phyloP scores from a whole-genome alignment of 305 asterid species.

The Salvia sclarea region DNA sequence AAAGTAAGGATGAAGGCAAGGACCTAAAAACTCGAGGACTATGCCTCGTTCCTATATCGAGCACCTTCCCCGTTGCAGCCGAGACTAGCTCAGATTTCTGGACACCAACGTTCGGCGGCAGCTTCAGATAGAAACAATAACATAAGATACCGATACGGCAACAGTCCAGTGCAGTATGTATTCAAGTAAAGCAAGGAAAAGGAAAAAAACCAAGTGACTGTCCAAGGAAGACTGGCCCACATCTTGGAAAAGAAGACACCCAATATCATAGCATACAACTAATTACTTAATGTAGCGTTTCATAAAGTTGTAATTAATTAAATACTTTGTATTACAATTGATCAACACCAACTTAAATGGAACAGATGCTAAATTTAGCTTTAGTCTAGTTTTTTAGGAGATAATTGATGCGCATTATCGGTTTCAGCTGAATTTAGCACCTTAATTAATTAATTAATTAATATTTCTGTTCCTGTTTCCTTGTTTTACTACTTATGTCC shows the following conservation, averaged over 20 bases:
- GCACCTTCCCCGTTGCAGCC: slow-evolving; percentile 72
- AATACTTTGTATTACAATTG: slow-evolving; percentile 24
- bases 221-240: slow-evolving; percentile 62
- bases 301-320: slow-evolving; percentile 38
- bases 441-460: not conserved
- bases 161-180: slow-evolving; percentile 24
- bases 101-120: slow-evolving; percentile 70
- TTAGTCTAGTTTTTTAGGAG: slow-evolving; percentile 31
- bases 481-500: slow-evolving; percentile 27
- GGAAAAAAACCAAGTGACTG: slow-evolving; percentile 36
- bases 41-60: slow-evolving; percentile 79
- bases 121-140: slow-evolving; percentile 44
- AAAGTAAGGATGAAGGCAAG: slow-evolving; percentile 44
- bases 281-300: slow-evolving; percentile 21
- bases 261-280: slow-evolving; percentile 35
- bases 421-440: slow-evolving; percentile 61
- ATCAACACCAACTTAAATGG: slow-evolving; percentile 33
- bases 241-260: slow-evolving; percentile 37
- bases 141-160: slow-evolving; percentile 1
- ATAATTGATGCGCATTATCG: slow-evolving; percentile 21
- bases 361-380: slow-evolving; percentile 75
- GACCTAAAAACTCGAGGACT: slow-evolving; percentile 71
- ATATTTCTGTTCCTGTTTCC: slow-evolving; percentile 54
- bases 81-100: slow-evolving; percentile 71
- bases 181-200: slow-evolving; percentile 35